Evolutionary conservation across 140 eudicot species (phyloP), one percentile per base, ranked within the genome.

Genomic region (Oenanthe javanica): DNA sequence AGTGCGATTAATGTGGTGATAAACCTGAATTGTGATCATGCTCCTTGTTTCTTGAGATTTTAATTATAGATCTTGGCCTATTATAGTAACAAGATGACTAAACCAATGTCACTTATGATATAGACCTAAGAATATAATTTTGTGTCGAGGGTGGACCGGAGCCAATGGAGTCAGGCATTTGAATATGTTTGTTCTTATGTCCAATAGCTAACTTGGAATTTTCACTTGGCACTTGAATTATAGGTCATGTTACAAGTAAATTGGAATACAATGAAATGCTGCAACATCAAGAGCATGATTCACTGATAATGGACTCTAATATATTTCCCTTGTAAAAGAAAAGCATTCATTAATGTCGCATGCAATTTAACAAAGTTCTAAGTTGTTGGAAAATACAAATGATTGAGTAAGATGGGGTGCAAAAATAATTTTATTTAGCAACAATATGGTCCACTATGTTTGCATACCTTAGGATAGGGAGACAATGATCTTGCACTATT

Each of bases 381-480:
- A 50, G 55, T 47, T 27, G 47, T 48, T 16, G 43, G 18, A 9
- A 38, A 36, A 5, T 15, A 47, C 42, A 40, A 74, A 49, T 51
- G 25, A 76, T 1, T 51, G 40, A 7, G 8, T 8, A 36, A 69
- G 67, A 75, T 31, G 72, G 43, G 15, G 77, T 74, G 16, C 31
- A 43, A 6, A 67, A 18, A 74, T 73, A 45, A 74, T 47, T 21
- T 42, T 50, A 46, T 10, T 42, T 10, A 9, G 11, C 19, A 74
- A 25, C 77, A 72, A 16, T 72, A 45, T 46, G 54, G 55, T 25
- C 57, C 27, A 23, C n/a, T 66, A 36, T 42, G 23, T 40, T 36
- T 85, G 15, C 88, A 77, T 86, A 92, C 97, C 93, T 79, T 90
- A 9, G 96, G 81, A 76, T 90, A 92, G 25, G 97, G 97, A 80